phyloP scores from a whole-genome alignment of 1,139 yeast species.

The Protomyces pachydermus region DNA sequence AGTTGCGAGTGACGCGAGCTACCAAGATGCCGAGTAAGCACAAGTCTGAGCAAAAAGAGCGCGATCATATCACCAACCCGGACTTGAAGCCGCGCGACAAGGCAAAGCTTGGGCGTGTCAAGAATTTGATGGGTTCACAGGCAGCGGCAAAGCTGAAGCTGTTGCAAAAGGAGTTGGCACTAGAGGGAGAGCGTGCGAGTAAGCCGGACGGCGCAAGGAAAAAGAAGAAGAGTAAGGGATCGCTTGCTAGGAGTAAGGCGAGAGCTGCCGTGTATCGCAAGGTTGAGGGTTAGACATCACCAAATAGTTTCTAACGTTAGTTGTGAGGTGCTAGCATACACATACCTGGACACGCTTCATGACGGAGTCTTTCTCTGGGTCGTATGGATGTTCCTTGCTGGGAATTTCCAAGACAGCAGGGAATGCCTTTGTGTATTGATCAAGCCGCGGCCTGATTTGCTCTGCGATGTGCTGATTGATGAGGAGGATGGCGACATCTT shows the following conservation, averaged over 20 bases:
- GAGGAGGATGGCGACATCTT: conserved; percentile 85
- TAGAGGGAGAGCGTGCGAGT: conserved; percentile 76
- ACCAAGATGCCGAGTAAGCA: conserved; percentile 43
- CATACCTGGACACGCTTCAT: conserved; percentile 71
- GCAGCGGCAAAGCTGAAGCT: conserved; percentile 60
- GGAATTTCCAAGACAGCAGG: conserved; percentile 97
- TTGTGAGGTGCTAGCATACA: neutral
- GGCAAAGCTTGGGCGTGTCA: conserved; percentile 76
- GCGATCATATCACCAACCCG: conserved; percentile 35
- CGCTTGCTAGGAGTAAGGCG: conserved; percentile 22
- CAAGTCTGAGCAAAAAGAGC: conserved; percentile 25
- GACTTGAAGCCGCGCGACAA: conserved; percentile 45
- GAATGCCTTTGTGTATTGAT: conserved; percentile 79
- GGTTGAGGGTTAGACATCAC: conserved; percentile 21
- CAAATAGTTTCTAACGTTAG: conserved; percentile 17
- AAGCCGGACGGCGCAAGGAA: conserved; percentile 23
- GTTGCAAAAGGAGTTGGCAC: conserved; percentile 42
- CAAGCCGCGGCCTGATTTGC: conserved; percentile 74
- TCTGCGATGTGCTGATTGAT: conserved; percentile 95
- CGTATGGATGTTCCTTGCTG: conserved; percentile 96
- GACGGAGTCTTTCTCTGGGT: conserved; percentile 96
- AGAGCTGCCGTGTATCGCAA: conserved; percentile 21
- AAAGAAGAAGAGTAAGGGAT: conserved; percentile 19
- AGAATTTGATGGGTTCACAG: conserved; percentile 67
- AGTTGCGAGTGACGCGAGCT: conserved; percentile 74